Evolutionary conservation across 768 basidiomycete species (phyloP).

Genomic region (Termitomyces sp.): DNA sequence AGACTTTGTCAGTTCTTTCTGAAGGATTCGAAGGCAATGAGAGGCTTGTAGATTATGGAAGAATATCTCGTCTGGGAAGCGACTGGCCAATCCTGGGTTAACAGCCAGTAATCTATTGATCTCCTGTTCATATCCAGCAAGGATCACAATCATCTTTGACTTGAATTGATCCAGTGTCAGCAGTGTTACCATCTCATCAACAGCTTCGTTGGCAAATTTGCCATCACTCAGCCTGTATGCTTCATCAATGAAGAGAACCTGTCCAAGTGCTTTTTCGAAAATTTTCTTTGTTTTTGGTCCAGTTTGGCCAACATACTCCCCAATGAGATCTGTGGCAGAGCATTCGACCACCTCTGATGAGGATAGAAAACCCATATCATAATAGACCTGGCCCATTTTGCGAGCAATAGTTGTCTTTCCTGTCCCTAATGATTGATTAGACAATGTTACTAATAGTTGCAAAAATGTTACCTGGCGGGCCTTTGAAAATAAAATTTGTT

Average conservation of each 20-base stretch:
- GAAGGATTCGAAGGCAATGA: background rate
- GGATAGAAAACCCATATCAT: conserved; percentile 53
- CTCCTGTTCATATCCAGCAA: conserved; percentile 66
- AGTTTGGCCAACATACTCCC: conserved; percentile 28
- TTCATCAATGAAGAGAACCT: background rate
- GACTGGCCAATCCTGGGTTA: conserved; percentile 62
- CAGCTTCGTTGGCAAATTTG: conserved; percentile 60
- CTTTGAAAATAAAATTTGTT: background rate
- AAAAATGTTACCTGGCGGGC: background rate
- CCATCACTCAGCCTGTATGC: background rate
- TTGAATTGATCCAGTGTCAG: conserved; percentile 55
- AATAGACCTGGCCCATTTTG: conserved; percentile 59
- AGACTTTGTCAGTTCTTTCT: background rate
- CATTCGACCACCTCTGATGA: conserved; percentile 54
- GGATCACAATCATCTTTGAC: conserved; percentile 57
- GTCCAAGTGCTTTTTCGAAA: background rate
- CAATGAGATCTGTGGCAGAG: conserved; percentile 66
- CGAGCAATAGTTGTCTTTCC: conserved; percentile 61
- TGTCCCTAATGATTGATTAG: conserved; percentile 34
- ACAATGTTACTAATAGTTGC: background rate
- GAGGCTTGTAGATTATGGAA: conserved; percentile 46
- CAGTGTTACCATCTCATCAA: conserved; percentile 63
- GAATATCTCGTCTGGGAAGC: conserved; percentile 56
- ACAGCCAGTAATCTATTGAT: conserved; percentile 55
- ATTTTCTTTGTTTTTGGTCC: background rate